Percentiles rank a stretch among this genome's conserved stretches.
Evolutionary conservation across 2,329 filamentous ascomycete genomes (phyloP).

Genomic region (Acrocalymma vagum): DNA sequence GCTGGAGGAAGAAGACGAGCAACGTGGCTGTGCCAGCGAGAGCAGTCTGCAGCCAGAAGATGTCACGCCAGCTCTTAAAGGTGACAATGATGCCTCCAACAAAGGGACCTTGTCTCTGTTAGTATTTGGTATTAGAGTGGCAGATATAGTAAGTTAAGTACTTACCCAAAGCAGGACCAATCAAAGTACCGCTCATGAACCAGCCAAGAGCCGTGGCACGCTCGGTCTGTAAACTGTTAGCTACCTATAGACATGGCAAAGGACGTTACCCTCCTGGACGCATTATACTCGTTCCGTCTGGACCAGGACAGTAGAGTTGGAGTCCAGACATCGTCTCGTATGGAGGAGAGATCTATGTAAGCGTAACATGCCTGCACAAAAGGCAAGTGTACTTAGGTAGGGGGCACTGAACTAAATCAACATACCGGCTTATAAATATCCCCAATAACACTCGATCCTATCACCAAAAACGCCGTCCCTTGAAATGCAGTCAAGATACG

Average conservation of each 20-base stretch:
- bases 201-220: conserved; percentile 77
- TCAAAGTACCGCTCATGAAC: conserved; percentile 75
- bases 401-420: not conserved
- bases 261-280: conserved; percentile 15
- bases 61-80: conserved; percentile 74
- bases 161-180: conserved; percentile 64
- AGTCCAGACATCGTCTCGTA: too few species aligned
- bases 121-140: not conserved
- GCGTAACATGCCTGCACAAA: too few species aligned
- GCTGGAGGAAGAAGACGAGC: conserved; percentile 71
- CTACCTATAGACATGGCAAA: conserved; percentile 1
- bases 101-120: conserved; percentile 68
- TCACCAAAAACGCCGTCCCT: conserved; percentile 76
- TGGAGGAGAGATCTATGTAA: too few species aligned
- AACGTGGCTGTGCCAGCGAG: conserved; percentile 68
- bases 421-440: conserved; percentile 57
- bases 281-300: conserved; percentile 5
- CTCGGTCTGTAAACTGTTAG: conserved; percentile 64
- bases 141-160: not conserved
- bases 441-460: conserved; percentile 75
- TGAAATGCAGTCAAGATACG: conserved; percentile 78
- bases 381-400: too few species aligned
- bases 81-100: conserved; percentile 81
- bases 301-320: too few species aligned
- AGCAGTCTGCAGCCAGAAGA: conserved; percentile 80